phyloP scores from a whole-genome alignment of 2,329 filamentous ascomycete genomes.

The Pseudocercospora crystallina region DNA sequence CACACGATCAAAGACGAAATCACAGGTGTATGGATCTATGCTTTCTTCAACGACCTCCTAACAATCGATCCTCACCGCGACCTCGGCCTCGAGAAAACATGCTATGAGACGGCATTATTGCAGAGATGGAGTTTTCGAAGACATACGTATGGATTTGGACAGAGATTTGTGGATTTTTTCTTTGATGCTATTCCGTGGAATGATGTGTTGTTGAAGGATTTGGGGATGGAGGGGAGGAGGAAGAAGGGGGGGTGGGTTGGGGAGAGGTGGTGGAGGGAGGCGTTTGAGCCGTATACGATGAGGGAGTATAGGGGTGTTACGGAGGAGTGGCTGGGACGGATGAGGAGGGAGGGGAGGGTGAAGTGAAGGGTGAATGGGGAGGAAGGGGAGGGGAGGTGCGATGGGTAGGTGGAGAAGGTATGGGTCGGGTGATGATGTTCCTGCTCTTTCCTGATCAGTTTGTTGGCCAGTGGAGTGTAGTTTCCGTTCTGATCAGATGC shows the following conservation, averaged over 20 bases:
- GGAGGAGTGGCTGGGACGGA: slow-evolving; percentile 12
- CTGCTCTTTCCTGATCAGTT: too few species aligned
- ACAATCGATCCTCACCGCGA: slow-evolving; percentile 5
- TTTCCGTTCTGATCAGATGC: too few species aligned
- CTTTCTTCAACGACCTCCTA: slow-evolving; percentile 14
- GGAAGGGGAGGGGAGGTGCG: too few species aligned
- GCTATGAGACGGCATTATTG: slow-evolving; percentile 5
- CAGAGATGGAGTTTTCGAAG: slow-evolving; percentile 13
- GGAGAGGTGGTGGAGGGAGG: slow-evolving; percentile 8
- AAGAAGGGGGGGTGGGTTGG: slow-evolving; percentile 5
- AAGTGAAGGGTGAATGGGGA: not conserved
- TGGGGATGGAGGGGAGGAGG: slow-evolving; percentile 12
- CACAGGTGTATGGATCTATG: slow-evolving; percentile 15
- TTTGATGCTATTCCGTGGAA: slow-evolving; percentile 15
- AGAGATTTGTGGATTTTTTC: slow-evolving; percentile 13
- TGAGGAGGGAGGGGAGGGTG: slow-evolving; percentile 6
- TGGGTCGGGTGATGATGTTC: too few species aligned
- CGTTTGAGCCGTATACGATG: slow-evolving; percentile 14
- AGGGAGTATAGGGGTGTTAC: slow-evolving; percentile 15
- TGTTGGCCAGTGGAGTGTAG: too few species aligned
- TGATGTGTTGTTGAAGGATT: slow-evolving; percentile 15
- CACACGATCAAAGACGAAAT: slow-evolving; percentile 12
- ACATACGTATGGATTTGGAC: slow-evolving; percentile 15
- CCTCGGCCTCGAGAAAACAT: not conserved
- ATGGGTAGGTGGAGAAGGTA: too few species aligned